A percentile compares a stretch with the other conserved stretches of the same genome.
Evolutionary conservation across 1,139 yeast genomes (phyloP).

Genomic region (Zygosaccharomyces sapae): DNA sequence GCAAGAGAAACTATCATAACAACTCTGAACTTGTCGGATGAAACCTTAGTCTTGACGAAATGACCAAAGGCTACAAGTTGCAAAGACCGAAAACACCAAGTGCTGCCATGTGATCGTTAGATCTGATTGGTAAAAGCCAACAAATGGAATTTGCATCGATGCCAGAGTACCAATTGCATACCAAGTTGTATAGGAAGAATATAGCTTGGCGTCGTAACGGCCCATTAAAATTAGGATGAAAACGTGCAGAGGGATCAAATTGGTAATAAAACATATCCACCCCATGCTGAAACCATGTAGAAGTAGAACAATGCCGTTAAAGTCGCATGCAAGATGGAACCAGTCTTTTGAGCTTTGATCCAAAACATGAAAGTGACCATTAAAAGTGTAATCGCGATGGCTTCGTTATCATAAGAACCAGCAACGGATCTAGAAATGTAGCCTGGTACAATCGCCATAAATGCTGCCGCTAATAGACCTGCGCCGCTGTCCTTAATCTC

Average conservation of each 20-base stretch:
- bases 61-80: conserved; percentile 88
- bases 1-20: conserved; percentile 61
- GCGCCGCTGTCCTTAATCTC: conserved; percentile 91
- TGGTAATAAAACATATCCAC: conserved; percentile 98
- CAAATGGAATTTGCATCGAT: conserved; percentile 98
- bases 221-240: conserved; percentile 93
- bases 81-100: conserved; percentile 93
- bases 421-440: conserved; percentile 98
- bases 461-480: conserved; percentile 86
- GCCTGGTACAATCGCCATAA: conserved; percentile 98
- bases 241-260: conserved; percentile 92
- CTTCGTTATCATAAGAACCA: conserved; percentile 98
- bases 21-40: conserved; percentile 70
- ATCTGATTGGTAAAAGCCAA: conserved; percentile 95
- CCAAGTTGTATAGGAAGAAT: conserved; percentile 95
- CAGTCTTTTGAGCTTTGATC: conserved; percentile 90
- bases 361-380: conserved; percentile 95
- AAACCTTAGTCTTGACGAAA: conserved; percentile 69
- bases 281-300: conserved; percentile 99
- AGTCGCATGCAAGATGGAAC: conserved; percentile 81
- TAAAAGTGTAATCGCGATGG: conserved; percentile 91
- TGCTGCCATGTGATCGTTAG: conserved; percentile 98
- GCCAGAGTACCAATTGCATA: conserved; percentile 93
- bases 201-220: conserved; percentile 75
- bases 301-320: conserved; percentile 85